phyloP scores from a whole-genome alignment of 2,329 filamentous ascomycete genomes.

The Neocucurbitaria cava region DNA sequence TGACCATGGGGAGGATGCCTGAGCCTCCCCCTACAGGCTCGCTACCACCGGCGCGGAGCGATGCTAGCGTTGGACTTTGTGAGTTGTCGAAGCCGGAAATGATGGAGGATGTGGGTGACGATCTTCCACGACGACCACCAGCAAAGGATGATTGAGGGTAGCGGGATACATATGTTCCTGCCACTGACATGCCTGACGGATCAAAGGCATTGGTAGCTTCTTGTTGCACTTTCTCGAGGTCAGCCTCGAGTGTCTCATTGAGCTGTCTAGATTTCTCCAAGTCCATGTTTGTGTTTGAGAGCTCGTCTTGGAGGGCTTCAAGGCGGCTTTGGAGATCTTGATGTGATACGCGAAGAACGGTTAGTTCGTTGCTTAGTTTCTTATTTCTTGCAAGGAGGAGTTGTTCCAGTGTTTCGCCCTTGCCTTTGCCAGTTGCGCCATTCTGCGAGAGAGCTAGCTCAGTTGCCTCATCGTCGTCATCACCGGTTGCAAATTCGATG shows the following conservation, averaged over 20 bases:
- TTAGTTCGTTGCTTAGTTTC: constrained; percentile 92
- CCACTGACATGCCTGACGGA: constrained; percentile 84
- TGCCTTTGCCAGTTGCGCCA: constrained; percentile 62
- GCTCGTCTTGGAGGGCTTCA: constrained; percentile 80
- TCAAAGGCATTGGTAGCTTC: constrained; percentile 85
- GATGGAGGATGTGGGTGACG: constrained; percentile 95
- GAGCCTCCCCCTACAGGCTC: constrained; percentile 76
- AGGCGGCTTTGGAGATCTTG: constrained; percentile 86
- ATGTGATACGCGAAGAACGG: constrained; percentile 89
- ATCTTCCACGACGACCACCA: constrained; percentile 66
- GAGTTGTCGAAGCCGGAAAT: constrained; percentile 86
- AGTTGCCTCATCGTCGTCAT: constrained; percentile 64
- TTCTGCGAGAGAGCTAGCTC: constrained; percentile 51
- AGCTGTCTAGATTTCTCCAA: constrained; percentile 84
- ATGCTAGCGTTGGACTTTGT: constrained; percentile 57
- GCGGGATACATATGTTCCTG: constrained; percentile 85
- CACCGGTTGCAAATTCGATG: constrained; percentile 93
- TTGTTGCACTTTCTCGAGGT: constrained; percentile 85
- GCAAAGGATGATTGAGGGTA: constrained; percentile 70
- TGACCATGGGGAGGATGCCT: constrained; percentile 96
- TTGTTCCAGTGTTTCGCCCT: constrained; percentile 86
- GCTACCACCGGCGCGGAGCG: constrained; percentile 63
- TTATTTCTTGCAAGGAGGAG: constrained; percentile 92
- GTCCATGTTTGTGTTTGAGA: constrained; percentile 83
- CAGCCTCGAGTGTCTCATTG: constrained; percentile 88